phyloP scores from a whole-genome alignment of 176 grass and related monocot species.

The sorghum (Sorghum bicolor) region DNA sequence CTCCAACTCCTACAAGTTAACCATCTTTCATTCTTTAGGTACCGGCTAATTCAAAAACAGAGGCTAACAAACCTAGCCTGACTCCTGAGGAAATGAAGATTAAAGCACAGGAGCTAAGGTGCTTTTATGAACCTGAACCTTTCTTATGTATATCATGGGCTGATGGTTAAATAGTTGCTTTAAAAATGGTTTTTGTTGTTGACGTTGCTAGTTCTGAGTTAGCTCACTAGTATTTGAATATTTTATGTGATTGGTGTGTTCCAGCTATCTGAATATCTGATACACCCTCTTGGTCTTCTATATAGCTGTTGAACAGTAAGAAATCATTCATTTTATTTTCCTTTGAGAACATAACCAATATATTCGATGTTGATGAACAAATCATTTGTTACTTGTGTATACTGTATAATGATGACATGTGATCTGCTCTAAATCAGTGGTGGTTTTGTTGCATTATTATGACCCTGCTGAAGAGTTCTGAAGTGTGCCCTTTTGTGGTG shows the following conservation, averaged over 20 bases:
- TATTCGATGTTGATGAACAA: not conserved
- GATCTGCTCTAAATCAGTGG: not conserved
- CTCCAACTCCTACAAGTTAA: not conserved
- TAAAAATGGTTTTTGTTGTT: conserved; percentile 9
- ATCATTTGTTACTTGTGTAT: not conserved
- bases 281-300: not conserved
- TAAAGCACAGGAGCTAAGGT: conserved; percentile 92
- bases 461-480: not conserved
- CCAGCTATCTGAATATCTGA: not conserved
- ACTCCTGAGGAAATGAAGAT: conserved; percentile 90
- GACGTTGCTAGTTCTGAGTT: not conserved
- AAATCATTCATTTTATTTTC: not conserved
- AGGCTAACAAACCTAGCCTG: conserved; percentile 54
- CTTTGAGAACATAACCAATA: not conserved
- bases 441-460: not conserved
- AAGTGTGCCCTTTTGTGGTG: not conserved
- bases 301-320: not conserved
- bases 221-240: conserved; percentile 9
- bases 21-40: conserved; percentile 43
- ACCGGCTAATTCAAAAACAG: conserved; percentile 39
- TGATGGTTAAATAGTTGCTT: not conserved
- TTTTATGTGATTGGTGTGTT: not conserved
- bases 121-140: conserved; percentile 17
- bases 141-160: conserved; percentile 4
- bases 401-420: not conserved